Evolutionary conservation across 164 flowering plant genomes (phyloP).

Genomic region (Nymphaea thermarum): DNA sequence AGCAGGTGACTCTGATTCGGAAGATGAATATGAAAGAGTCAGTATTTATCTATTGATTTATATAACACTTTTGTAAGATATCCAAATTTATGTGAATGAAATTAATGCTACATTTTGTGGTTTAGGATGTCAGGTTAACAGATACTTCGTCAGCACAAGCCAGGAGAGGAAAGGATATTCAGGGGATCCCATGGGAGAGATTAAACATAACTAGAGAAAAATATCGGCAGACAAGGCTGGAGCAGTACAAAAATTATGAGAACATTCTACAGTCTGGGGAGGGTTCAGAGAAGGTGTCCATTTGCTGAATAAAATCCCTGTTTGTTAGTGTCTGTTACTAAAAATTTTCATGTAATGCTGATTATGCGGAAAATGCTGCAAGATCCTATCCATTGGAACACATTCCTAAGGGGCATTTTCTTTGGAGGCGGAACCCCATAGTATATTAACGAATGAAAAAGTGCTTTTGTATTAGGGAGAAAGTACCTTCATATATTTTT

Average conservation of each 20-base stretch:
- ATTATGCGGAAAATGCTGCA: no score
- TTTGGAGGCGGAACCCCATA: no score
- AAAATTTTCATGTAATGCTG: no score
- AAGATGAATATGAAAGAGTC: constrained; percentile 28
- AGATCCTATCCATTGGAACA: no score
- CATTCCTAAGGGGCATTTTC: no score
- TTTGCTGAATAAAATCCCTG: neutral
- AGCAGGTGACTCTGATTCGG: constrained; percentile 38
- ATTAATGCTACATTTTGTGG: neutral
- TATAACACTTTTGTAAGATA: neutral
- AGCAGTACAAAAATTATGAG: constrained; percentile 84
- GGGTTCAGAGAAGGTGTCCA: constrained; percentile 48
- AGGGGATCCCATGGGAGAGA: constrained; percentile 89
- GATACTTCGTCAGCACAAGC: constrained; percentile 80
- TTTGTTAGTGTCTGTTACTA: neutral
- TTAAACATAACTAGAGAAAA: constrained; percentile 60
- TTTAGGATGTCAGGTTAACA: constrained; percentile 37
- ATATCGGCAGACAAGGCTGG: constrained; percentile 68
- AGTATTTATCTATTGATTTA: neutral
- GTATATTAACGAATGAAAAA: no score
- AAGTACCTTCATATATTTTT: no score
- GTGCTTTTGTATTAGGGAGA: no score
- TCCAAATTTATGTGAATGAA: neutral
- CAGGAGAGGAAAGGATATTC: constrained; percentile 68
- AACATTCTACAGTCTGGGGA: constrained; percentile 70